phyloP scores from a whole-genome alignment of 2,329 filamentous ascomycete genomes.

The Zasmidium cellare region DNA sequence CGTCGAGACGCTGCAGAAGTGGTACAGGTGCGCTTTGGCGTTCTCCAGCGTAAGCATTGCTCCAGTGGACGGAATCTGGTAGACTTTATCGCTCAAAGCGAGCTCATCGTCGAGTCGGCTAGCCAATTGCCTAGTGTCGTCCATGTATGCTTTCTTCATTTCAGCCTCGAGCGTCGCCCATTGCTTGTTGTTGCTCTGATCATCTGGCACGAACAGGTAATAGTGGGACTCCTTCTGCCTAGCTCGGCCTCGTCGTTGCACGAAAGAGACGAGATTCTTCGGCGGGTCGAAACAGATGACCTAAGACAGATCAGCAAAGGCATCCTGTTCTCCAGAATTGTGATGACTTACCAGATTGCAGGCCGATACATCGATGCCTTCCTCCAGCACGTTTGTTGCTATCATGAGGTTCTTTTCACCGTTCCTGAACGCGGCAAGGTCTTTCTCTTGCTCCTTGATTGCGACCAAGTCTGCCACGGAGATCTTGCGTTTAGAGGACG shows the following conservation, averaged over 20 bases:
- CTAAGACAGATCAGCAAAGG: conserved; percentile 1
- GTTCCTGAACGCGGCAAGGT: conserved; percentile 54
- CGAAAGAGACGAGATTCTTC: conserved; percentile 62
- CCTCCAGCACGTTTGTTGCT: conserved; percentile 59
- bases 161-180: conserved; percentile 69
- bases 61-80: conserved; percentile 49
- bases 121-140: conserved; percentile 55
- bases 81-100: conserved; percentile 42
- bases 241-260: conserved; percentile 66
- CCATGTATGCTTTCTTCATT: conserved; percentile 71
- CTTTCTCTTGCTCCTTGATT: conserved; percentile 49
- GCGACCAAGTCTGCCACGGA: conserved; percentile 53
- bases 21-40: conserved; percentile 72
- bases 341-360: conserved; percentile 53
- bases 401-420: conserved; percentile 59
- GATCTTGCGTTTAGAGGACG: conserved; percentile 42
- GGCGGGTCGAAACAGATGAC: conserved; percentile 65
- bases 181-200: conserved; percentile 39
- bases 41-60: conserved; percentile 72
- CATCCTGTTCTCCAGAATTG: not conserved
- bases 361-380: conserved; percentile 62
- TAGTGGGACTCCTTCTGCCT: conserved; percentile 56
- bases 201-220: conserved; percentile 51
- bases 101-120: conserved; percentile 52
- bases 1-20: conserved; percentile 68